Percentiles rank a stretch among this genome's conserved stretches.
Evolutionary conservation across 2,329 filamentous ascomycete species (phyloP).

Genomic region (Penicillium sclerotigenum): DNA sequence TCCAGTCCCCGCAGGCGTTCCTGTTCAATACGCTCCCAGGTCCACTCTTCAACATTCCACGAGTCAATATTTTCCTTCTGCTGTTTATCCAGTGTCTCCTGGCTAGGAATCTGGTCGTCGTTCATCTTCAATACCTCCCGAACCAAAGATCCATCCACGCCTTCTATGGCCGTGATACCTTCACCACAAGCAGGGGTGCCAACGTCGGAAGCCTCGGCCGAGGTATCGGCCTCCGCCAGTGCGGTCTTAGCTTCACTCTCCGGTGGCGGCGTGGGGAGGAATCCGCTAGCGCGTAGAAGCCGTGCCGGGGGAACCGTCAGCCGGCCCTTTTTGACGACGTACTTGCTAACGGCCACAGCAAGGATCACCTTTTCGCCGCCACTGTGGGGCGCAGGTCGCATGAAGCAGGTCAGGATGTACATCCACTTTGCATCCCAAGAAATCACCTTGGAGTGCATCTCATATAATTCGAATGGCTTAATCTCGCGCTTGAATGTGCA

Average conservation of each 20-base stretch:
- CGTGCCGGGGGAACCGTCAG: slow-evolving; percentile 81
- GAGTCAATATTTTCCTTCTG: slow-evolving; percentile 31
- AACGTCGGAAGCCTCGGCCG: slow-evolving; percentile 28
- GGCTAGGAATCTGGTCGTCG: slow-evolving; percentile 29
- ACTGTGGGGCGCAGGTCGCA: slow-evolving; percentile 48
- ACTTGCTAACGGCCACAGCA: slow-evolving; percentile 72
- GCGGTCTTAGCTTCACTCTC: slow-evolving; percentile 39
- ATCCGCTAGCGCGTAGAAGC: slow-evolving; percentile 65
- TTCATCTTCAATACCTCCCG: slow-evolving; percentile 37
- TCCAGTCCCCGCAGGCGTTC: slow-evolving; percentile 55
- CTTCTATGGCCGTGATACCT: slow-evolving; percentile 32
- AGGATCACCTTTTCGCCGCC: slow-evolving; percentile 61
- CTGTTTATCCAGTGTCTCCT: slow-evolving; percentile 30
- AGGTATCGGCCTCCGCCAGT: slow-evolving; percentile 18
- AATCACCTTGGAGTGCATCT: slow-evolving; percentile 69
- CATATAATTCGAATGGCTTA: slow-evolving; percentile 64
- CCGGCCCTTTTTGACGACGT: slow-evolving; percentile 77
- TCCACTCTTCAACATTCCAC: slow-evolving; percentile 49
- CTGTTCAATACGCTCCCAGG: slow-evolving; percentile 59
- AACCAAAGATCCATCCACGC: slow-evolving; percentile 36
- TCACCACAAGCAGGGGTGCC: slow-evolving; percentile 34
- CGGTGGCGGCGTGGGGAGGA: slow-evolving; percentile 71
- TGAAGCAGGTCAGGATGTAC: slow-evolving; percentile 71
- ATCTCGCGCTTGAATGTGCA: slow-evolving; percentile 75
- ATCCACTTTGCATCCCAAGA: slow-evolving; percentile 80